Evolutionary conservation across 2,329 filamentous ascomycete species (phyloP).

Genomic region (Calonectria honghensis): DNA sequence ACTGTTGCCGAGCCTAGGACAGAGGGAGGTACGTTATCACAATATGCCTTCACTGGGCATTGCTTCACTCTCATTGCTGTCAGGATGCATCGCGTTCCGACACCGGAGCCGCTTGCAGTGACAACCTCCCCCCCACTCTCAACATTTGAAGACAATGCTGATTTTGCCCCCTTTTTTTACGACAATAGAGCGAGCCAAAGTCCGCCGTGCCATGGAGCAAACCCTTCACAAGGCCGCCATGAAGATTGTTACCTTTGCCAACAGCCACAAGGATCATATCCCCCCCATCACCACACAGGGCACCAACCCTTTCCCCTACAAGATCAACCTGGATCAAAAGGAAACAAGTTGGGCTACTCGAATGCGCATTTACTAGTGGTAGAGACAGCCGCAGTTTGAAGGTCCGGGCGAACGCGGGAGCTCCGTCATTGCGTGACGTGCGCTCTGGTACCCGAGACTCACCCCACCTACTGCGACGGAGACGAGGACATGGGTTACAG

Average conservation of each 20-base stretch:
- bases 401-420: slow-evolving; percentile 9
- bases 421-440: not conserved
- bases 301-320: slow-evolving; percentile 96
- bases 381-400: not conserved
- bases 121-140: not conserved
- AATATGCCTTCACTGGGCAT: not conserved
- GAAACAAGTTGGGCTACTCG: slow-evolving; percentile 84
- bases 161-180: not conserved
- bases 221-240: slow-evolving; percentile 90
- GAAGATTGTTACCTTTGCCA: slow-evolving; percentile 92
- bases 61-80: not conserved
- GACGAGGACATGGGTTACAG: slow-evolving; percentile 7
- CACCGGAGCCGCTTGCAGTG: not conserved
- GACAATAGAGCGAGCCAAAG: slow-evolving; percentile 85
- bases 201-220: slow-evolving; percentile 92
- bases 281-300: slow-evolving; percentile 96
- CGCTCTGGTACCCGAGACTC: slow-evolving; percentile 15
- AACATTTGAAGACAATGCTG: not conserved
- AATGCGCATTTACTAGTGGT: slow-evolving; percentile 81
- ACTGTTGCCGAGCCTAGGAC: slow-evolving; percentile 93
- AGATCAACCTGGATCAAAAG: slow-evolving; percentile 91
- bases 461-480: slow-evolving; percentile 18
- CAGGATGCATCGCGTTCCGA: slow-evolving; percentile 33
- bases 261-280: slow-evolving; percentile 94
- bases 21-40: slow-evolving; percentile 81